Conservation (phyloP, 345 rosid species). For the Euphorbia peplus region DNA sequence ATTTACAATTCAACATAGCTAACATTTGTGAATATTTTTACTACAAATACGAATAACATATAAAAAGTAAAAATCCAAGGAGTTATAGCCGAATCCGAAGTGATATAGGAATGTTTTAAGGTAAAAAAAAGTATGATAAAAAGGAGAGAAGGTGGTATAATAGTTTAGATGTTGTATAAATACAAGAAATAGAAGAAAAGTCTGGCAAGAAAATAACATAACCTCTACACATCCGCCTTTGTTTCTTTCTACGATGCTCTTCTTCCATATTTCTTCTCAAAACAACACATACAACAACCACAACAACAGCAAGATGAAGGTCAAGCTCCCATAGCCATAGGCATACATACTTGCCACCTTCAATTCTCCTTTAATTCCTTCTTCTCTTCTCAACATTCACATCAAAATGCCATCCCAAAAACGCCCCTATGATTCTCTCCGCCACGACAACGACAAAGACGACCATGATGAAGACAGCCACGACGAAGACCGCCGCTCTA, state of each 20-base stretch:
- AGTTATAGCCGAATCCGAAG: no score
- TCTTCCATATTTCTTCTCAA: not conserved
- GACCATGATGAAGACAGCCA: not conserved
- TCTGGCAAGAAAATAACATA: not conserved
- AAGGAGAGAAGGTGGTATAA: no score
- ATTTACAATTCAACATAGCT: no score
- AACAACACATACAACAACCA: not conserved
- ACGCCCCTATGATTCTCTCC: slow-evolving; percentile 16
- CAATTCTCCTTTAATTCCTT: not conserved
- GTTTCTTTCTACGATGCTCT: not conserved
- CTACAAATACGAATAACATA: no score
- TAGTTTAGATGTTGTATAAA: not conserved
- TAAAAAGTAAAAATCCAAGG: no score
- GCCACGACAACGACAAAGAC: not conserved
- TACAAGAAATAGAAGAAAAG: not conserved
- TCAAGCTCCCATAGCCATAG: slow-evolving; percentile 1
- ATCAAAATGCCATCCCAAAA: slow-evolving; percentile 29
- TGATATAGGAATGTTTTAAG: no score
- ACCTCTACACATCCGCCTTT: slow-evolving; percentile 14
- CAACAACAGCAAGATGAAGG: not conserved
- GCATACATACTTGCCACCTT: not conserved
- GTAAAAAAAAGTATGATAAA: no score
- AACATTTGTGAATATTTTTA: no score
- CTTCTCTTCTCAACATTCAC: not conserved
- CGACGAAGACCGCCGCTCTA: not conserved